phyloP scores from a whole-genome alignment of 108 stramenopile species.

The Bacterosira constricta region DNA sequence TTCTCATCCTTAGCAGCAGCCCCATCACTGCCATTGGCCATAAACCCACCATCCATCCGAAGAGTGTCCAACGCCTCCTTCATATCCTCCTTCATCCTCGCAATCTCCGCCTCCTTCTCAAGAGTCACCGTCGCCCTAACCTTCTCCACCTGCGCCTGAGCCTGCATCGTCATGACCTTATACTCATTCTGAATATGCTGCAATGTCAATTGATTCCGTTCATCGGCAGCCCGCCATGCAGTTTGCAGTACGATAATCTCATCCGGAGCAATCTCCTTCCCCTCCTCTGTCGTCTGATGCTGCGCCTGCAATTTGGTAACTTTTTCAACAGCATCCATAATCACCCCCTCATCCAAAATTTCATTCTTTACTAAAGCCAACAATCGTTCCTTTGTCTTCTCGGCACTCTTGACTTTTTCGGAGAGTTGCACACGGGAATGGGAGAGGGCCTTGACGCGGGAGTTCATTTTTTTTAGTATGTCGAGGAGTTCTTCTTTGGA shows the following conservation, averaged over 20 bases:
- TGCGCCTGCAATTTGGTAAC: neutral
- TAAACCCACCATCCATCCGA: slow-evolving; percentile 29
- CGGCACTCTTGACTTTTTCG: slow-evolving; percentile 57
- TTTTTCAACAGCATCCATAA: slow-evolving; percentile 31
- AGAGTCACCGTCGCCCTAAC: slow-evolving; percentile 33
- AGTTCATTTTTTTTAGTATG: slow-evolving; percentile 83
- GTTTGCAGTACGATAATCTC: slow-evolving; percentile 55
- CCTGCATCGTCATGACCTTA: slow-evolving; percentile 50
- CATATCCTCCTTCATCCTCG: slow-evolving; percentile 44
- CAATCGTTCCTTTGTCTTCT: slow-evolving; percentile 60
- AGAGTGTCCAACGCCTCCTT: slow-evolving; percentile 40
- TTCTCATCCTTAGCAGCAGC: slow-evolving; percentile 7
- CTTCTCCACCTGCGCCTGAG: slow-evolving; percentile 57
- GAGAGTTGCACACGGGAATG: slow-evolving; percentile 56
- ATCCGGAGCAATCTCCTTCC: slow-evolving; percentile 15
- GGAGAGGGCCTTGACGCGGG: slow-evolving; percentile 76
- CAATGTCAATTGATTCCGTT: slow-evolving; percentile 59
- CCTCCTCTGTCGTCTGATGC: neutral
- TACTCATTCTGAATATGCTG: slow-evolving; percentile 68
- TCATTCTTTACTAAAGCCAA: slow-evolving; percentile 59
- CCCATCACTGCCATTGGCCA: slow-evolving; percentile 24
- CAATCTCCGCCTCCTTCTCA: slow-evolving; percentile 47
- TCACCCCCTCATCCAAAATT: slow-evolving; percentile 56
- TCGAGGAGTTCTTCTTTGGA: slow-evolving; percentile 81
- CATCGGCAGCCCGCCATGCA: slow-evolving; percentile 65